A percentile compares a stretch with the other conserved stretches of the same genome.
phyloP scores from a whole-genome alignment of 257 asterid genomes.

The Linderniella brevidens region DNA sequence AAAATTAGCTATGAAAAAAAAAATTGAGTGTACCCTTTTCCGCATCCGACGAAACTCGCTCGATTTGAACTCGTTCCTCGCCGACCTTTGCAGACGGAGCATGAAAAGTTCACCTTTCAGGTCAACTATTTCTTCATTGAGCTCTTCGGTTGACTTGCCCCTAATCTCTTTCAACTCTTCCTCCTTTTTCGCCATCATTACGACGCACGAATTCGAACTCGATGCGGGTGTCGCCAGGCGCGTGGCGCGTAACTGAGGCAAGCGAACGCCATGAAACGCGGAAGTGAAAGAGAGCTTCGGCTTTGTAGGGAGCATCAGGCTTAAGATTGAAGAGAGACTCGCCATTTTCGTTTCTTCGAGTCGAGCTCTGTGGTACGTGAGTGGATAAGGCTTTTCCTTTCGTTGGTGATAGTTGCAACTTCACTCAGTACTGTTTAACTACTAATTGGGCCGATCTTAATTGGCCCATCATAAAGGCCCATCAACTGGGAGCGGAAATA shows the following conservation, averaged over 20 bases:
- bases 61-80: constrained; percentile 77
- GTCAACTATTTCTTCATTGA: constrained; percentile 76
- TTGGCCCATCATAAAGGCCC: too few species aligned
- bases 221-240: constrained; percentile 11
- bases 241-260: constrained; percentile 21
- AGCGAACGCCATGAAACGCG: constrained; percentile 48
- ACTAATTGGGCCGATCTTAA: too few species aligned
- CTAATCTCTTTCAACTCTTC: constrained; percentile 76
- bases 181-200: constrained; percentile 68
- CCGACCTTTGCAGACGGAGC: constrained; percentile 94
- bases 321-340: constrained; percentile 44
- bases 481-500: too few species aligned
- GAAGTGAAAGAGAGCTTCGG: constrained; percentile 22
- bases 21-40: constrained; percentile 34
- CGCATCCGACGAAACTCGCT: constrained; percentile 89
- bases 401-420: too few species aligned
- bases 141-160: constrained; percentile 58
- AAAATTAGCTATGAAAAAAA: background rate
- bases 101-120: constrained; percentile 91
- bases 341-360: constrained; percentile 20
- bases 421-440: too few species aligned
- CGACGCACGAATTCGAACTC: constrained; percentile 22
- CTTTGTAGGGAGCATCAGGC: constrained; percentile 16
- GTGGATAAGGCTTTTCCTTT: constrained; percentile 3
- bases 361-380: background rate